These are phyloP conservation scores for Tephrocybe sp. DNA, from an alignment of 768 basidiomycete species.

Conservation along the genomic window DNA sequence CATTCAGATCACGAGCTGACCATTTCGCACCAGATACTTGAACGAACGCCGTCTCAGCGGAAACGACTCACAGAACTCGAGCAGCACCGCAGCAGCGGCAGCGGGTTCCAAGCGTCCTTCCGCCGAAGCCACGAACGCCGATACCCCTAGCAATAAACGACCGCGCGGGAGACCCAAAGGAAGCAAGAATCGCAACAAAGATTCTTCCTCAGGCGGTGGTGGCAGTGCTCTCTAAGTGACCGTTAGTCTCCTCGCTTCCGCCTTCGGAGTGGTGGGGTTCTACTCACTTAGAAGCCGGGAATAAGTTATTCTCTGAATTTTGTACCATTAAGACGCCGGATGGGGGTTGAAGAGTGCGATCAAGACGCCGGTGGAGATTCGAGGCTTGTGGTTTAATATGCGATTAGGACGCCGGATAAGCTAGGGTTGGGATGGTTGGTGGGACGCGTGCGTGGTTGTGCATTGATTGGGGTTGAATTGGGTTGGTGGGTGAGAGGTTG, in stretches of 20 bases:
- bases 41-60: slow-evolving; percentile 61
- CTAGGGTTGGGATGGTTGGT: background rate
- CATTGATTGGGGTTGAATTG: background rate
- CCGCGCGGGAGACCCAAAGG: slow-evolving; percentile 69
- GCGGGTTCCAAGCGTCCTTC: slow-evolving; percentile 29
- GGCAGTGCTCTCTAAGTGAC: slow-evolving; percentile 9
- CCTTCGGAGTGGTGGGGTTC: background rate
- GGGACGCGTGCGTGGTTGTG: background rate
- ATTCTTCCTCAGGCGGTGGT: slow-evolving; percentile 4
- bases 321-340: background rate
- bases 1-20: slow-evolving; percentile 1
- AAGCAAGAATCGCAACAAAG: slow-evolving; percentile 53
- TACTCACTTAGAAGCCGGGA: background rate
- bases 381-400: no score
- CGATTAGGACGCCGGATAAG: background rate
- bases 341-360: background rate
- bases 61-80: slow-evolving; percentile 28
- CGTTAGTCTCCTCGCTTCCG: background rate
- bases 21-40: slow-evolving; percentile 44
- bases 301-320: no score
- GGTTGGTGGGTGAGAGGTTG: background rate
- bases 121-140: slow-evolving; percentile 18
- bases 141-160: slow-evolving; percentile 39
- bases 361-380: no score
- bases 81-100: background rate